Evolutionary conservation across 345 rosid species (phyloP).

Genomic region (Citrus cavaleriei): DNA sequence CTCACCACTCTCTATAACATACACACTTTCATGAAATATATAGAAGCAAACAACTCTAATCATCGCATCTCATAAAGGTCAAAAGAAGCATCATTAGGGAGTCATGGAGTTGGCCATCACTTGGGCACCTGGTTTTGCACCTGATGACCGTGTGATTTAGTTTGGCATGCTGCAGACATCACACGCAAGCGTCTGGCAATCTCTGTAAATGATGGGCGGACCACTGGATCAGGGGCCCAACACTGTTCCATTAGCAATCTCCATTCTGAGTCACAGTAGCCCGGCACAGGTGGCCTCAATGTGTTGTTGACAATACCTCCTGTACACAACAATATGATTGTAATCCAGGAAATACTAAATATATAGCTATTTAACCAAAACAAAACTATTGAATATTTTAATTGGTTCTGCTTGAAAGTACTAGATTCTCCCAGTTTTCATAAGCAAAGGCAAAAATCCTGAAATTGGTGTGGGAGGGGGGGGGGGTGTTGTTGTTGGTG

Average conservation of each 20-base stretch:
- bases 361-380: background rate
- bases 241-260: slow-evolving; percentile 81
- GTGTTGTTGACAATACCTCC: slow-evolving; percentile 88
- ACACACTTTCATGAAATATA: background rate
- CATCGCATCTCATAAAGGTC: background rate
- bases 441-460: background rate
- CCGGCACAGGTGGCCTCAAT: slow-evolving; percentile 72
- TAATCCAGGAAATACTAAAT: background rate
- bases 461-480: background rate
- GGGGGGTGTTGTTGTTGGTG: no score
- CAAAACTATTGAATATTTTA: background rate
- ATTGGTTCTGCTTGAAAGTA: background rate
- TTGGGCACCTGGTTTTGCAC: slow-evolving; percentile 19
- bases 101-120: slow-evolving; percentile 4
- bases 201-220: slow-evolving; percentile 78
- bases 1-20: slow-evolving; percentile 10
- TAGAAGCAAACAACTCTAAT: background rate
- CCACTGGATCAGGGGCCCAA: slow-evolving; percentile 84
- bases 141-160: slow-evolving; percentile 41
- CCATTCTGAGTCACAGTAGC: slow-evolving; percentile 72
- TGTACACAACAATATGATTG: slow-evolving; percentile 9
- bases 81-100: background rate
- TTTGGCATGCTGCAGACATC: slow-evolving; percentile 54
- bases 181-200: slow-evolving; percentile 61
- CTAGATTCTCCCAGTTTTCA: background rate